Evolutionary conservation across 768 basidiomycete species (phyloP), one percentile per base, ranked within the genome.

Genomic region (Russula virescens): DNA sequence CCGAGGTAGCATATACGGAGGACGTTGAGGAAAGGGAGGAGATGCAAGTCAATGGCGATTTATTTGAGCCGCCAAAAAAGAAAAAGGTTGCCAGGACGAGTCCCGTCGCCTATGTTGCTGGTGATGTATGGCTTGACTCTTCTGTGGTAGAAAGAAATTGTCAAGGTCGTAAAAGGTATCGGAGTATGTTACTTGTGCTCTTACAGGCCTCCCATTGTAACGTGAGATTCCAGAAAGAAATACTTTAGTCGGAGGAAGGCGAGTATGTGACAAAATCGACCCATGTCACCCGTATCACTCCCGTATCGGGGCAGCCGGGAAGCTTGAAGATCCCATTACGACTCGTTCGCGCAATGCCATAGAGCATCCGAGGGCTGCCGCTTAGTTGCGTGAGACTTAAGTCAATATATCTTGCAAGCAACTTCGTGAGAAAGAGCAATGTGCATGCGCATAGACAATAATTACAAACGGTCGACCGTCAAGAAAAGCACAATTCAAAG

Each of bases 151-250:
- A 95, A 71, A 71, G 75, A 60, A 31, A 78, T 84, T 60, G 97
- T 98, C 78, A 98, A 96, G 80, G 88, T 98, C 65, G 96, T 99
- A 56, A 84, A 86, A 79, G 97, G 98, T 73, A 99, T 96, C 61
- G 96, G 97, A 85, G 93, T 92, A 66, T 42, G 83, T 76, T 63
- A 38, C 49, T 23, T 28, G 55, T 52, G 10, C 53, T 13, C 10
- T n/a, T 46, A n/a, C 26, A n/a, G 1, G 35, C 53, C 38, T 45
- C 21, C 47, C 52, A 21, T 38, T 21, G 19, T 26, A 34, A 45
- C 21, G 0, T 54, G 11, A 40, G 42, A 52, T 28, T 28, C 18
- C 11, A 92, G 6, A 95, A 98, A 74, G 91, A 96, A 72, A 98
- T 96, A 97, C 81, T 99, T 34, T 98, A 98, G 85, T 83, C 86